These are phyloP conservation scores for Leptosphaerulina australis DNA, from an alignment of 2,329 filamentous ascomycete species.

Conservation along the genomic window DNA sequence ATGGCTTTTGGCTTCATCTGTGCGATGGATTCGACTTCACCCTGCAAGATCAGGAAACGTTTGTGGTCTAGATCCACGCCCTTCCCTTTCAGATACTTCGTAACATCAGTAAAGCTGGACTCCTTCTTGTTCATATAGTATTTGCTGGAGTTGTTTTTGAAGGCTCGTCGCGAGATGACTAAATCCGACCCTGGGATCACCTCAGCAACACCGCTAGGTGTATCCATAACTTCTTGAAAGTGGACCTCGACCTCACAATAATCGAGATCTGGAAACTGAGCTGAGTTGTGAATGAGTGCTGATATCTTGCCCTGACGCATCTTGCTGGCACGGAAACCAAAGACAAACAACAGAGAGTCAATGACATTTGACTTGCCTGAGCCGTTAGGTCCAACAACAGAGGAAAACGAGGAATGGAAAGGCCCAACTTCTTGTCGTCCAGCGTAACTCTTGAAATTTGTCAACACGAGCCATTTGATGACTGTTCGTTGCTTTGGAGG, in stretches of 20 bases:
- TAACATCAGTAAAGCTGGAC: conserved; percentile 92
- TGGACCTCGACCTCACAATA: conserved; percentile 96
- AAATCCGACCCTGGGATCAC: conserved; percentile 83
- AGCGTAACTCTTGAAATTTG: conserved; percentile 99
- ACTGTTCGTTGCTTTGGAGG: conserved; percentile 86
- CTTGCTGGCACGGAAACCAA: conserved; percentile 97
- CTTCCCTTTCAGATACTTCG: conserved; percentile 80
- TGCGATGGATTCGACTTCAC: conserved; percentile 97
- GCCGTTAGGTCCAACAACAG: conserved; percentile 95
- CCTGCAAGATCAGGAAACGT: conserved; percentile 94
- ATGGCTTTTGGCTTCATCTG: conserved; percentile 98
- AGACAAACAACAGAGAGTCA: conserved; percentile 97
- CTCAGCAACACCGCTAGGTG: conserved; percentile 74
- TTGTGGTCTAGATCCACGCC: conserved; percentile 98
- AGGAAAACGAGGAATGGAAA: conserved; percentile 96
- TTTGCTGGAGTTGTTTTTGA: conserved; percentile 98
- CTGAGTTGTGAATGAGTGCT: conserved; percentile 96
- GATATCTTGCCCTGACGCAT: conserved; percentile 99
- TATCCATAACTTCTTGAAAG: conserved; percentile 93
- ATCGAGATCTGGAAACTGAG: conserved; percentile 80
- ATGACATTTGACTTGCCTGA: conserved; percentile 99
- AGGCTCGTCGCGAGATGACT: conserved; percentile 87
- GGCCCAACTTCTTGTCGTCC: conserved; percentile 93
- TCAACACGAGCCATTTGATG: conserved; percentile 88
- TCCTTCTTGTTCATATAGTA: conserved; percentile 94